Base-by-base conservation (phyloP, 2,329 filamentous ascomycete species). In the Aureobasidium sp. region DNA sequence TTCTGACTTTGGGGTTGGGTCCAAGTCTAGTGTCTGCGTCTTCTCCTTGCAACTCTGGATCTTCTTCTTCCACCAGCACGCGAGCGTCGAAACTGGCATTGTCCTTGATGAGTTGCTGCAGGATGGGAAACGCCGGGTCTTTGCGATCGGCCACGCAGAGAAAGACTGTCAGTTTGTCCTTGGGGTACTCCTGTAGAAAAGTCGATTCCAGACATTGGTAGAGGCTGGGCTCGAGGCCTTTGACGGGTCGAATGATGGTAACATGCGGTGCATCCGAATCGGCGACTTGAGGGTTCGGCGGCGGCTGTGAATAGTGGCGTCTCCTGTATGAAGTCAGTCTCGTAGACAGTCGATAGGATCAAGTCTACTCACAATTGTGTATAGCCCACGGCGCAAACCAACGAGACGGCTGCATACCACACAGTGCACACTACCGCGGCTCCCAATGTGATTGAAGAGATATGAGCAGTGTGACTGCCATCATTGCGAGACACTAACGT, bases 1-100 rank as follows among this genome's bases (percentile, higher is more conserved):
- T 99, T 56, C 94, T 83, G 68, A 99, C 95, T 79, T 99, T 99
- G n/a, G 94, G 94, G 70, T 99, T 99, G 1, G 94, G 94, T 0
- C 95, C 95, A 62, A 97, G 81, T 27, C 64, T 63, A 17, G 47
- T 47, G 51, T 80, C 75, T 59, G 80, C 81, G 12, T 76, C 74
- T 36, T 78, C 69, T 34, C 80, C 82, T 59, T 84, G 82, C 9
- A 96, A 77, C 34, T 85, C 74, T 0, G 88, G 85, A 71, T 96
- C 91, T 64, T 96, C 88, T 55, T 89, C 84, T 76, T 97, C 93
- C 52, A 97, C 80, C 12, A 92, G 81, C 3, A 97, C 79, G 58
- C 81, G 82, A 1, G 85, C 87, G 75, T 96, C 87, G 68, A 85
- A 82, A 14, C 78, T 74, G 0, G 89, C 85, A 68, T 92, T 93